These are phyloP conservation scores for Prototheca stagnorum DNA, from an alignment of 163 green algal species.

Conservation along the genomic window DNA sequence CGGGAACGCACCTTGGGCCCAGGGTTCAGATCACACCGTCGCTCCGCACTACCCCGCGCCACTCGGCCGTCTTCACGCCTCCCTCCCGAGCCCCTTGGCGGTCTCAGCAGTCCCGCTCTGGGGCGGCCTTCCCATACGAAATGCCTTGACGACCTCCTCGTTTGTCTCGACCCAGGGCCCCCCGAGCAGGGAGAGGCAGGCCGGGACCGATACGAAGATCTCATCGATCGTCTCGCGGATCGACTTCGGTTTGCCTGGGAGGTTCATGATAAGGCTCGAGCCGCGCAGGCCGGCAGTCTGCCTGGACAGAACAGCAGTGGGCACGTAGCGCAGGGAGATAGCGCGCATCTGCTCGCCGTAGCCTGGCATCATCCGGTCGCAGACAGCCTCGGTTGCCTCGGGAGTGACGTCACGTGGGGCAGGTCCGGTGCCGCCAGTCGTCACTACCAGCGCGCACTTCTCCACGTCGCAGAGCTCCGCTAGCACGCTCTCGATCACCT, in stretches of 20 bases:
- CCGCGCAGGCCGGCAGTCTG: constrained; percentile 76
- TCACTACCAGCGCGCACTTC: constrained; percentile 77
- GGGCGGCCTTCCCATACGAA: constrained; percentile 28
- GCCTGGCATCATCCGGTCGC: constrained; percentile 70
- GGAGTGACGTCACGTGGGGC: constrained; percentile 71
- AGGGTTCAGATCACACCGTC: too few relatives aligned
- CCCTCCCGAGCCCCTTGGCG: too few relatives aligned
- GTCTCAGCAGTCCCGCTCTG: too few relatives aligned
- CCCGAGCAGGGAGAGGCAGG: constrained; percentile 69
- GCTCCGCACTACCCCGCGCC: too few relatives aligned
- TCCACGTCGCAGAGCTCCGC: constrained; percentile 60
- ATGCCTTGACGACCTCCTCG: constrained; percentile 54
- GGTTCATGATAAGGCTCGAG: constrained; percentile 69
- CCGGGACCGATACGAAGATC: constrained; percentile 70
- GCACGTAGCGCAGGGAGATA: constrained; percentile 62
- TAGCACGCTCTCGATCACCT: constrained; percentile 54
- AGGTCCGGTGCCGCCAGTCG: constrained; percentile 76
- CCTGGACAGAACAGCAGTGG: constrained; percentile 76
- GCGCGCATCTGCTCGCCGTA: constrained; percentile 53
- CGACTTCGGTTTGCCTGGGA: constrained; percentile 79
- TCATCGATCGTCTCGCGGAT: constrained; percentile 86
- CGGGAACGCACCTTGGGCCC: too few relatives aligned
- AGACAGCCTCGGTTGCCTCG: constrained; percentile 76
- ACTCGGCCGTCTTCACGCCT: too few relatives aligned
- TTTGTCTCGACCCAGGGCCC: constrained; percentile 66